Evolutionary conservation across 1,139 yeast species (phyloP), one percentile per base, ranked within the genome.

Genomic region (Meyerozyma athensensis): DNA sequence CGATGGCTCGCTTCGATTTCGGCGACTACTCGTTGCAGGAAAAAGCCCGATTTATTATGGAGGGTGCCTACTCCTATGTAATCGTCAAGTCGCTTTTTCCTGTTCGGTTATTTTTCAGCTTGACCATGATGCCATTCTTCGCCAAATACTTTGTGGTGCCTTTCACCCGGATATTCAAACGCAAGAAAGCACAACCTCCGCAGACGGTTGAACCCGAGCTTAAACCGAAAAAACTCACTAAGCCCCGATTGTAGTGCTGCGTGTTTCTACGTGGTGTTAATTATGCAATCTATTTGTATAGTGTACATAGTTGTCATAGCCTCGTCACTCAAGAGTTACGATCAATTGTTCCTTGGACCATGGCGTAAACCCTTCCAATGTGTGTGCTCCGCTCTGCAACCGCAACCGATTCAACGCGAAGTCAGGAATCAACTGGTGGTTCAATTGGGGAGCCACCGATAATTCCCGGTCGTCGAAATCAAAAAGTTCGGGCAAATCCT

Each of bases 21-120:
- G 38, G 57, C 19, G 47, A 58, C 33, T 56, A 61, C 50, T 59
- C 72, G 30, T 52, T 77, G 26, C 72, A 65, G 39, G 79, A 75
- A 23, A 81, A 83, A 49, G 68, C 83, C 23, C 64, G 63, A 34
- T 60, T 83, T 23, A 68, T 86, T 2, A 63, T 79, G 48, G 90
- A 89, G 40, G 97, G 97, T n/a, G 95, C 96, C 0, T 77, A 86
- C 35, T 82, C 97, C 0, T 90, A 84, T 53, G 89, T 86, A 2
- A 62, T 85, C 8, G 92, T 87, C 19, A 90, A 87, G 54, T 65
- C 68, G 40, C 44, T 68, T 45, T 59, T 81, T 47, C 95, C 92
- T 0, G 47, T 81, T 2, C 62, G 95, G 42, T 62, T 83, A 1
- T 63, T 76, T 4, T 42, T 81, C 14, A 78, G 86, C 35, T 57